A percentile compares a stretch with the other conserved stretches of the same genome.
Evolutionary conservation across 305 asterid species (phyloP).

Genomic region (Fraxinus sp.): DNA sequence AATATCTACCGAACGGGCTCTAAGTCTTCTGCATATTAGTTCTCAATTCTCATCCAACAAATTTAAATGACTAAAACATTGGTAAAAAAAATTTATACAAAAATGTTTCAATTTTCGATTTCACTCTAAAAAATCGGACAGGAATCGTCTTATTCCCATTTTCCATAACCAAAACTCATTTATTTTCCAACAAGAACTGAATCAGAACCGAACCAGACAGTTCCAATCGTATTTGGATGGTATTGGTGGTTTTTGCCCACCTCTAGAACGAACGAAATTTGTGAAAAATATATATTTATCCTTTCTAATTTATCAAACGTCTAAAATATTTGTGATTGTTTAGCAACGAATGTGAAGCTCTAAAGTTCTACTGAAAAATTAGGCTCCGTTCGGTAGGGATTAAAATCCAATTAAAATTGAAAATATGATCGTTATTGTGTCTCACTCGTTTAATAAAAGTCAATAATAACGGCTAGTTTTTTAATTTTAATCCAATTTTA

Average conservation of each 20-base stretch:
- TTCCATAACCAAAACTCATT: not conserved
- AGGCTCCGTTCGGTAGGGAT: too few relatives aligned
- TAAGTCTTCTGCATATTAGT: not conserved
- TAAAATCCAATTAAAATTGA: too few relatives aligned
- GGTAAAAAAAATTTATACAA: not conserved
- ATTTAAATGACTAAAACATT: not conserved
- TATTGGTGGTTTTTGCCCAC: not conserved
- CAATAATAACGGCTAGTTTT: too few relatives aligned
- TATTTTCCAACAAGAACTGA: too few relatives aligned
- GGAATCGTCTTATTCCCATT: not conserved
- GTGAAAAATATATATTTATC: not conserved
- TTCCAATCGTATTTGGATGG: not conserved
- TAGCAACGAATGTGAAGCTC: too few relatives aligned
- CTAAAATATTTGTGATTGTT: too few relatives aligned
- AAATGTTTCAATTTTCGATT: not conserved
- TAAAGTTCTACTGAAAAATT: too few relatives aligned
- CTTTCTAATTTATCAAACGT: not conserved
- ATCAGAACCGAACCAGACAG: not conserved
- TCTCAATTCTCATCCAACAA: not conserved
- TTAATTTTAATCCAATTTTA: too few relatives aligned
- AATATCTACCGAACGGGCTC: too few relatives aligned
- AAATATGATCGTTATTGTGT: too few relatives aligned
- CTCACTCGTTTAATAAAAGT: too few relatives aligned
- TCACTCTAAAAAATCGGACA: not conserved
- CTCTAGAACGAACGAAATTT: not conserved